A percentile compares a stretch with the other conserved stretches of the same genome.
phyloP scores from a whole-genome alignment of 2,329 filamentous ascomycete genomes.

The Verticillium nonalfalfae region DNA sequence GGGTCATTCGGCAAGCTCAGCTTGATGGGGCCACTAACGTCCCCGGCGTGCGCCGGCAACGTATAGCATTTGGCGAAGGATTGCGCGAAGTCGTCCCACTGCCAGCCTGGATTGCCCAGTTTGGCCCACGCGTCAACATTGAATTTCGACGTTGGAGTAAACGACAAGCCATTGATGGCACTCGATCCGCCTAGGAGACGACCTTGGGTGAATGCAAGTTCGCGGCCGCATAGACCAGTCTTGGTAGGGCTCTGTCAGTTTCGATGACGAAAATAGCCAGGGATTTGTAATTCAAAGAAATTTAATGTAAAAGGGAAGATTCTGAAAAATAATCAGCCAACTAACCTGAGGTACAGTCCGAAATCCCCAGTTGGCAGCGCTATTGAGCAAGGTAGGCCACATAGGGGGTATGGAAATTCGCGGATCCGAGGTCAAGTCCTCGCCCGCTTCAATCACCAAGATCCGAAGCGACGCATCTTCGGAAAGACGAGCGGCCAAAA shows the following conservation, averaged over 20 bases:
- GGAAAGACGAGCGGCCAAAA: conserved; percentile 8
- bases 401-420: conserved; percentile 16
- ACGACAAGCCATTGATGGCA: conserved; percentile 19
- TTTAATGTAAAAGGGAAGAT: neutral
- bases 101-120: conserved; percentile 20
- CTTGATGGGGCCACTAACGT: conserved; percentile 8
- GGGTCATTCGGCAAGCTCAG: conserved; percentile 9
- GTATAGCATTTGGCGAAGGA: conserved; percentile 9
- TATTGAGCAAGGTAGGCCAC: conserved; percentile 16
- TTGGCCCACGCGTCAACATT: conserved; percentile 18
- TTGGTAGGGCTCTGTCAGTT: neutral
- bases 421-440: conserved; percentile 17
- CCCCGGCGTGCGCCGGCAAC: conserved; percentile 3
- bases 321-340: neutral
- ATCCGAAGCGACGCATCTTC: conserved; percentile 14
- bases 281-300: neutral
- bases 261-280: neutral
- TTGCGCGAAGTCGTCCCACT: conserved; percentile 13
- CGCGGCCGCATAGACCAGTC: conserved; percentile 10
- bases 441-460: conserved; percentile 21
- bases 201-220: conserved; percentile 15
- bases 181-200: conserved; percentile 19
- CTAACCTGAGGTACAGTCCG: conserved; percentile 15
- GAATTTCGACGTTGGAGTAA: conserved; percentile 13
- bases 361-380: conserved; percentile 18